A percentile compares a stretch with the other conserved stretches of the same genome.
Evolutionary conservation across 2,329 filamentous ascomycete species (phyloP).

Genomic region (Colletotrichum destructivum): DNA sequence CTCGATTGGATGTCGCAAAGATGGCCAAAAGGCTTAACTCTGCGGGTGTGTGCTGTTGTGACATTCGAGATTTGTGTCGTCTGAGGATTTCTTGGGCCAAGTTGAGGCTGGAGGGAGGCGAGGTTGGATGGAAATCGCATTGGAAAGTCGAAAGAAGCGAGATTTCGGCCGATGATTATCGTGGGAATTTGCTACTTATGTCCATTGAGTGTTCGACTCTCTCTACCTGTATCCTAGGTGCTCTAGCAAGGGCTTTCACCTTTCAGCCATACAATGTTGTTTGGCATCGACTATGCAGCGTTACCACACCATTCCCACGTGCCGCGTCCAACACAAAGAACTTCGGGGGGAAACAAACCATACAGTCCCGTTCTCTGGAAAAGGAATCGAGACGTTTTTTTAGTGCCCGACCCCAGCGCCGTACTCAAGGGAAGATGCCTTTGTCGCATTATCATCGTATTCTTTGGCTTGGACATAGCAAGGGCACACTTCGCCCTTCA

Average conservation of each 20-base stretch:
- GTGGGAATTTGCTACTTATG: conserved; percentile 8
- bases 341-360: not conserved
- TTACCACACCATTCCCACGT: not conserved
- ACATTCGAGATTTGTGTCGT: not conserved
- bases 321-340: conserved; percentile 22
- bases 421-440: conserved; percentile 2
- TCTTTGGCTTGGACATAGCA: not conserved
- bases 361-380: not conserved
- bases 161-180: not conserved
- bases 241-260: not conserved
- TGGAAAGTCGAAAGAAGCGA: not conserved
- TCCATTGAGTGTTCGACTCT: not conserved
- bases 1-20: conserved; percentile 2
- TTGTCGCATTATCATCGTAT: not conserved
- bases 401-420: not conserved
- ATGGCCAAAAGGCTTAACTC: conserved; percentile 6
- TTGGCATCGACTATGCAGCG: not conserved
- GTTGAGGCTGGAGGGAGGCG: not conserved
- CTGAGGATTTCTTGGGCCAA: not conserved
- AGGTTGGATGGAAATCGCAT: not conserved
- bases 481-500: not conserved
- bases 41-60: not conserved
- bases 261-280: not conserved
- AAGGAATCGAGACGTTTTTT: conserved; percentile 6
- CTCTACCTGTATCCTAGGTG: not conserved